Conservation (phyloP, 2,329 filamentous ascomycete genomes). For the Colletotrichum sp. region DNA sequence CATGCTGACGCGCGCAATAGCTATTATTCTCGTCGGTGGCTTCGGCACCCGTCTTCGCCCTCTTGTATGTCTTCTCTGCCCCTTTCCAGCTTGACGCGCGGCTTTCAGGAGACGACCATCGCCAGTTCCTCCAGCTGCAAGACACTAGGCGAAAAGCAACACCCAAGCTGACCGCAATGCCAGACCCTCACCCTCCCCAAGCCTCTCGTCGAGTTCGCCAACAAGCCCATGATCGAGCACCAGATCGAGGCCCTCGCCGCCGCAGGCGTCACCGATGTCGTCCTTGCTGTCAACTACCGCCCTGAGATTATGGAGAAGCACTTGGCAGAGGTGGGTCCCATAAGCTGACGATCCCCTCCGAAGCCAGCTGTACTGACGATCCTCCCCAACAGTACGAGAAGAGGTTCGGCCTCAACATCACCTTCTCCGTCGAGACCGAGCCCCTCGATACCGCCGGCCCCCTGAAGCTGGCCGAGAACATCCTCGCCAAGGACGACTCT, state of each 20-base stretch:
- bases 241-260: slow-evolving; percentile 94
- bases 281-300: slow-evolving; percentile 97
- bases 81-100: background rate
- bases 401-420: slow-evolving; percentile 92
- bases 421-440: slow-evolving; percentile 96
- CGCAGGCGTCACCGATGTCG: slow-evolving; percentile 95
- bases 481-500: slow-evolving; percentile 88
- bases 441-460: slow-evolving; percentile 94
- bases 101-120: background rate
- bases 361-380: slow-evolving; percentile 13
- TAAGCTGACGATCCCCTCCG: background rate
- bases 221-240: slow-evolving; percentile 99
- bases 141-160: slow-evolving; percentile 15
- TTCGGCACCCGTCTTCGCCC: slow-evolving; percentile 98
- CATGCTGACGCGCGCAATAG: slow-evolving; percentile 48
- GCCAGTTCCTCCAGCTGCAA: background rate
- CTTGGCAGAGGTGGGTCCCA: slow-evolving; percentile 76
- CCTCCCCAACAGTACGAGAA: slow-evolving; percentile 73
- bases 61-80: slow-evolving; percentile 67
- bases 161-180: slow-evolving; percentile 14
- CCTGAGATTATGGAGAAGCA: slow-evolving; percentile 97
- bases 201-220: slow-evolving; percentile 96
- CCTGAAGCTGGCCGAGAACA: slow-evolving; percentile 91
- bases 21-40: slow-evolving; percentile 98
- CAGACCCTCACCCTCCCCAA: slow-evolving; percentile 97